A percentile compares a stretch with the other conserved stretches of the same genome.
These are phyloP conservation scores for Inosperma sp. DNA, from an alignment of 768 basidiomycete species.

Conservation along the genomic window DNA sequence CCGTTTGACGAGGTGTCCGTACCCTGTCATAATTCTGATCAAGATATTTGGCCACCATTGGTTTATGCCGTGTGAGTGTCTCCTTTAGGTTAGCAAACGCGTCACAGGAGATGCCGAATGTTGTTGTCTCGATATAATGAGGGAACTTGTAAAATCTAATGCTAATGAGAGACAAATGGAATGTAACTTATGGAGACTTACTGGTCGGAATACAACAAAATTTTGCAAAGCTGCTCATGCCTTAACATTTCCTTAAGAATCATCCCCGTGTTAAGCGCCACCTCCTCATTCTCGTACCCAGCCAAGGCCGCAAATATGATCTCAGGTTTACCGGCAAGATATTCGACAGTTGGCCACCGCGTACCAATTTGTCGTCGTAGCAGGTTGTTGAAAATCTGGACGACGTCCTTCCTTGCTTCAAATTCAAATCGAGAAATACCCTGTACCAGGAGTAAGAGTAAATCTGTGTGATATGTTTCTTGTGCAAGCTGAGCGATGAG, in stretches of 20 bases:
- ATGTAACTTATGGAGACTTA: slow-evolving; percentile 39
- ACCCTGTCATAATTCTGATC: slow-evolving; percentile 97
- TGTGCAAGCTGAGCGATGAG: slow-evolving; percentile 92
- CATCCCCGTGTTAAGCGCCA: slow-evolving; percentile 97
- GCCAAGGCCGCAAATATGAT: slow-evolving; percentile 78
- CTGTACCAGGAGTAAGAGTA: slow-evolving; percentile 74
- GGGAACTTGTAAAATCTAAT: slow-evolving; percentile 93
- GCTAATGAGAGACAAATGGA: slow-evolving; percentile 7
- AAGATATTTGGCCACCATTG: slow-evolving; percentile 96
- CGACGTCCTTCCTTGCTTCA: slow-evolving; percentile 84
- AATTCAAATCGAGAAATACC: slow-evolving; percentile 89
- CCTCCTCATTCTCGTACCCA: slow-evolving; percentile 93
- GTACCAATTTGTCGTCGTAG: slow-evolving; percentile 87
- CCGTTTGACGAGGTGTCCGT: slow-evolving; percentile 25
- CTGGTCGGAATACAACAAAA: slow-evolving; percentile 91
- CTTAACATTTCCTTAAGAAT: slow-evolving; percentile 95
- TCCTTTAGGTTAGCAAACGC: slow-evolving; percentile 98
- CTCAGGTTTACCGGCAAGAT: slow-evolving; percentile 71
- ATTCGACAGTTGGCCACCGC: slow-evolving; percentile 95
- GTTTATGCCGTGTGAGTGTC: slow-evolving; percentile 92
- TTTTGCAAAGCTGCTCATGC: slow-evolving; percentile 87
- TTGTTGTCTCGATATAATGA: slow-evolving; percentile 94
- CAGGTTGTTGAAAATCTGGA: slow-evolving; percentile 86
- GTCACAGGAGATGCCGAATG: slow-evolving; percentile 97
- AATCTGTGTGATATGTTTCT: slow-evolving; percentile 89